Evolutionary conservation across 2,329 filamentous ascomycete species (phyloP).

Genomic region (Botrytis fabae): DNA sequence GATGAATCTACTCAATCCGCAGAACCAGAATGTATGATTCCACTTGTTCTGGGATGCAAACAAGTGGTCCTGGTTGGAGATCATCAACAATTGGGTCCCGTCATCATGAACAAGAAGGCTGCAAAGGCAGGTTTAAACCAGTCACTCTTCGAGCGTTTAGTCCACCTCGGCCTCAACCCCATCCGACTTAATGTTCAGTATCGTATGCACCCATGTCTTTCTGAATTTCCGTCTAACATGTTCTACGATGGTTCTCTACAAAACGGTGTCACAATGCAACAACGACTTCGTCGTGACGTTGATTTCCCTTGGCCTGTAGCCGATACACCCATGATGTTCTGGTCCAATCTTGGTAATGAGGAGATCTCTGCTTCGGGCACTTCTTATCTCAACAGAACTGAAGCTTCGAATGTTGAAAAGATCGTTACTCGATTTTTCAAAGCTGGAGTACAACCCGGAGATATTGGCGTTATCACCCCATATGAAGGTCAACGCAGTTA

Average conservation of each 20-base stretch:
- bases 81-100: slow-evolving; percentile 94
- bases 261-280: slow-evolving; percentile 89
- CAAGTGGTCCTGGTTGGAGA: slow-evolving; percentile 98
- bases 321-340: slow-evolving; percentile 99
- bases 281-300: slow-evolving; percentile 86
- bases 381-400: slow-evolving; percentile 95
- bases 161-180: slow-evolving; percentile 84
- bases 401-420: slow-evolving; percentile 97
- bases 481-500: slow-evolving; percentile 99
- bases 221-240: slow-evolving; percentile 98
- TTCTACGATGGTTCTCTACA: slow-evolving; percentile 98
- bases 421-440: slow-evolving; percentile 99
- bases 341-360: slow-evolving; percentile 96
- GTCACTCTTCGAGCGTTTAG: slow-evolving; percentile 95
- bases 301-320: slow-evolving; percentile 97
- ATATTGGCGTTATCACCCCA: slow-evolving; percentile 97
- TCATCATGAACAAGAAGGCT: slow-evolving; percentile 99
- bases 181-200: slow-evolving; percentile 97
- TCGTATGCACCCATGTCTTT: slow-evolving; percentile 97
- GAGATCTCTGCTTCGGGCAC: slow-evolving; percentile 98
- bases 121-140: slow-evolving; percentile 97
- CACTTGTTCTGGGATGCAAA: slow-evolving; percentile 93
- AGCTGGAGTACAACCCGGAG: slow-evolving; percentile 87
- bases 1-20: slow-evolving; percentile 98
- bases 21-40: slow-evolving; percentile 98